Evolutionary conservation across 169 alveolate genomes (phyloP).

Genomic region (Plasmodium gonderi): DNA sequence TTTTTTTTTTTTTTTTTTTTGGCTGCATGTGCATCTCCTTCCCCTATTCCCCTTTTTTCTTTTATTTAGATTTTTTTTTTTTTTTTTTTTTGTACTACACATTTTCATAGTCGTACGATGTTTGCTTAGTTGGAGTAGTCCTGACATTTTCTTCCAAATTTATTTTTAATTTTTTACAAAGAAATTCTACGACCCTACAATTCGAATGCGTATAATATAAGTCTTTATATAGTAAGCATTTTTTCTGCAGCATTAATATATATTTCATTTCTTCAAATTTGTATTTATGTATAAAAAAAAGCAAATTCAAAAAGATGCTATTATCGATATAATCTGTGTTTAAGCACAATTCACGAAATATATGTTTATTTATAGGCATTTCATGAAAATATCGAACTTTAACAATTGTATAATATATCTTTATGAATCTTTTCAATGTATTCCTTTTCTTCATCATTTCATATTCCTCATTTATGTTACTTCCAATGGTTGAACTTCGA

Average conservation of each 20-base stretch:
- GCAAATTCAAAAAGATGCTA: conserved; percentile 5
- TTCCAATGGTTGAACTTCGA: neutral
- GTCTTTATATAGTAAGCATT: conserved; percentile 42
- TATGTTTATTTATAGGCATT: conserved; percentile 61
- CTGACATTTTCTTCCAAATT: conserved; percentile 15
- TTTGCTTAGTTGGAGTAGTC: conserved; percentile 37
- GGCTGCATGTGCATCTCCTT: neutral
- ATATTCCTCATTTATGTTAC: neutral
- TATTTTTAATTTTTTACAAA: conserved; percentile 66
- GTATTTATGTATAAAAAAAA: conserved; percentile 51
- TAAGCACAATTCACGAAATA: conserved; percentile 69
- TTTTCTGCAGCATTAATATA: conserved; percentile 61
- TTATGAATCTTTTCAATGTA: conserved; percentile 5
- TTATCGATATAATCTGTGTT: conserved; percentile 50
- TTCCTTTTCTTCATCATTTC: neutral
- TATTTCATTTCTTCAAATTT: conserved; percentile 53
- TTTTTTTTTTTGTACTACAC: neutral
- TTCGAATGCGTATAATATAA: conserved; percentile 55
- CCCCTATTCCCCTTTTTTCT: neutral
- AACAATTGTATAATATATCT: conserved; percentile 15
- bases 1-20: neutral
- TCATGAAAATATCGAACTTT: conserved; percentile 66
- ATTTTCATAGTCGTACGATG: conserved; percentile 64
- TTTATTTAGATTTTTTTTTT: too few relatives aligned
- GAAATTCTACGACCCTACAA: conserved; percentile 43